Conservation (phyloP, 2,329 filamentous ascomycete species). For the Thelonectria rubi region DNA sequence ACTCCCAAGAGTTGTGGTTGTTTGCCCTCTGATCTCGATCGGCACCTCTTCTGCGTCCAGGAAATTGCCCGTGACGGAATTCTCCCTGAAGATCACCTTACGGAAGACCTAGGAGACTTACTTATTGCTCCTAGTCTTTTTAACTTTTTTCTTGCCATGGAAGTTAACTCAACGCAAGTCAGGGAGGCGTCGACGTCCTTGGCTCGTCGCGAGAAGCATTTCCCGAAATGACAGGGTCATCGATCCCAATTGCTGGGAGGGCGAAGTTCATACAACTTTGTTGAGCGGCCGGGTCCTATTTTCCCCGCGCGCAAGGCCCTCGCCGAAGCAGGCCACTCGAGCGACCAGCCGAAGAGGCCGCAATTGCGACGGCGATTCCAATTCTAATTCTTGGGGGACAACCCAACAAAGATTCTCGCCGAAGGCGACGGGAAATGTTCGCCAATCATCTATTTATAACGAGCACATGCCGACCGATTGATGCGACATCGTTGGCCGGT, state of each 20-base stretch:
- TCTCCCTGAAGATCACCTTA: not conserved
- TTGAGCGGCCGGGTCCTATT: not conserved
- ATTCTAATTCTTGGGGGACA: too few species aligned
- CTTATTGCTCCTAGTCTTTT: not conserved
- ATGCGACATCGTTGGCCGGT: not conserved
- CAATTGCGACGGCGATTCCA: too few species aligned
- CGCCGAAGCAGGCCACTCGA: too few species aligned
- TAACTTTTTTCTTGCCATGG: not conserved
- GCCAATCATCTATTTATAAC: not conserved
- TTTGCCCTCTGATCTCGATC: constrained; percentile 17
- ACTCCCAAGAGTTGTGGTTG: too few species aligned
- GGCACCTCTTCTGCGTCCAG: not conserved
- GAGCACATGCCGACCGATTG: not conserved
- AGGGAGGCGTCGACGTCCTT: constrained; percentile 12
- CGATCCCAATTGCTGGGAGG: constrained; percentile 34
- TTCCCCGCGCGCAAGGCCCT: too few species aligned
- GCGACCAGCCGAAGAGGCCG: too few species aligned
- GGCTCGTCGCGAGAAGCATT: constrained; percentile 1
- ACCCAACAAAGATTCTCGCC: too few species aligned
- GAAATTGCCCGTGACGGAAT: not conserved
- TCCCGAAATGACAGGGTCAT: constrained; percentile 41
- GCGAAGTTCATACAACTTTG: not conserved
- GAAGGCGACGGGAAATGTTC: not conserved
- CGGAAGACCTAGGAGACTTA: not conserved
- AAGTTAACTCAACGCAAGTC: constrained; percentile 6